Base-by-base conservation (phyloP, 2,329 filamentous ascomycete genomes). In the Calycina herbarum region DNA sequence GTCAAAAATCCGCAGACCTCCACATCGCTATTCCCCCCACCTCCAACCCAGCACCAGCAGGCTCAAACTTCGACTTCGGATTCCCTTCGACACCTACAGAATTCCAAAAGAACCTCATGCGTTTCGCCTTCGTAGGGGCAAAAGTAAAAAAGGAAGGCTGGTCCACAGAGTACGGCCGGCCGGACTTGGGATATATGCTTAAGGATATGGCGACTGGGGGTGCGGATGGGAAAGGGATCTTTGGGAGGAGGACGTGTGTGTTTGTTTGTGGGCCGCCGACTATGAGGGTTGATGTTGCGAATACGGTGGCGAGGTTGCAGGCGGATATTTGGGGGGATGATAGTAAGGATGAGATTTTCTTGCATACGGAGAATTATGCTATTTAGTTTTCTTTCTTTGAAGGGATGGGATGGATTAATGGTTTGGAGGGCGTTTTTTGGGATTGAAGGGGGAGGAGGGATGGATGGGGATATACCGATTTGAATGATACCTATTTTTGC, bases 281-380 rank as follows among this genome's bases (percentile, higher is more conserved):
- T 65, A 96, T 97, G 93, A 82, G 94, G 69, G 87, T 94, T 13
- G 93, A 93, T 71, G 94, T 97, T 17, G 89, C 91, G n/a, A 91
- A 87, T 70, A 91, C 92, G 0, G 92, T 97, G 29, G 94, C 94
- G 2, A 81, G 85, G 65, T 79, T 97, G 73, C 94, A 98, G 82
- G 86, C 86, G 31, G 87, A 89, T 77, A 93, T 98, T 60, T 93
- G 92, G 90, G 88, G 85, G 5, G 89, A 93, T 72, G 86, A 89
- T 40, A 84, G 85, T 72, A 85, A 90, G 58, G 94, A 97, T 75
- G 94, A 97, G 83, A 91, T 98, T 63, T 97, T 94, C 77, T 78
- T 97, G 77, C 94, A 97, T 80, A 92, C 94, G 3, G 94, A 98
- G 82, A 97, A 97, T 77, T 97, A 97, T 80, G 92, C 93, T 61